Conservation (phyloP, 805 yeast species). For the Wickerhamiella bombiphila region DNA sequence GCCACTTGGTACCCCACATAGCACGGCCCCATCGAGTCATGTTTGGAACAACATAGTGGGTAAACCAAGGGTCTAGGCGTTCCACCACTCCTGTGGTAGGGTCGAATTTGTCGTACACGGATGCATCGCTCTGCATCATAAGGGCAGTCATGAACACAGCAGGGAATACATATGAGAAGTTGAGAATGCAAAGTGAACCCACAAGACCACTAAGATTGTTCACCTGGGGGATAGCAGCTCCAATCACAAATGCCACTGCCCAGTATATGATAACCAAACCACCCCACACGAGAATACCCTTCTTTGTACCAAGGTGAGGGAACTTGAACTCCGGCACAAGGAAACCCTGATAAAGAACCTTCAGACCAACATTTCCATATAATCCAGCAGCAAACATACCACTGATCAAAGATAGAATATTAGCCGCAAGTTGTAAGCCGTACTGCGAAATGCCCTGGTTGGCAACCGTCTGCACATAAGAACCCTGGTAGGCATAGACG, state of each 20-base stretch:
- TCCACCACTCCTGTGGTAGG: constrained; percentile 8
- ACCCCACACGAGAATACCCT: constrained; percentile 28
- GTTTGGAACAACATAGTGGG: too few relatives aligned
- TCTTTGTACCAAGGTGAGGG: constrained; percentile 24
- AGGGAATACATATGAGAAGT: constrained; percentile 35
- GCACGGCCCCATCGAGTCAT: constrained; percentile 25
- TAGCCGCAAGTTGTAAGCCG: constrained; percentile 25
- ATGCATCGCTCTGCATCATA: constrained; percentile 11
- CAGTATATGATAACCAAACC: constrained; percentile 28
- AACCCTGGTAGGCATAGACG: constrained; percentile 33
- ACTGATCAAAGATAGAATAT: constrained; percentile 26
- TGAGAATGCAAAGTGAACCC: constrained; percentile 32
- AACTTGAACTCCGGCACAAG: constrained; percentile 23
- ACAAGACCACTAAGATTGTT: constrained; percentile 27
- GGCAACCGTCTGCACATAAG: constrained; percentile 25
- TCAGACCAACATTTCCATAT: constrained; percentile 34
- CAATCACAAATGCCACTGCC: constrained; percentile 31
- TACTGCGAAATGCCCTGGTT: constrained; percentile 28
- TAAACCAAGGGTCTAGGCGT: constrained; percentile 21
- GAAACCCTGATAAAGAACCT: constrained; percentile 31
- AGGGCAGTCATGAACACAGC: constrained; percentile 15
- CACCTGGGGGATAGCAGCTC: constrained; percentile 33
- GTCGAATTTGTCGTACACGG: constrained; percentile 8
- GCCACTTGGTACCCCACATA: constrained; percentile 15
- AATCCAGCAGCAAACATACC: constrained; percentile 33